phyloP scores from a whole-genome alignment of 2,329 filamentous ascomycete genomes.

The Cladosporium sp. region DNA sequence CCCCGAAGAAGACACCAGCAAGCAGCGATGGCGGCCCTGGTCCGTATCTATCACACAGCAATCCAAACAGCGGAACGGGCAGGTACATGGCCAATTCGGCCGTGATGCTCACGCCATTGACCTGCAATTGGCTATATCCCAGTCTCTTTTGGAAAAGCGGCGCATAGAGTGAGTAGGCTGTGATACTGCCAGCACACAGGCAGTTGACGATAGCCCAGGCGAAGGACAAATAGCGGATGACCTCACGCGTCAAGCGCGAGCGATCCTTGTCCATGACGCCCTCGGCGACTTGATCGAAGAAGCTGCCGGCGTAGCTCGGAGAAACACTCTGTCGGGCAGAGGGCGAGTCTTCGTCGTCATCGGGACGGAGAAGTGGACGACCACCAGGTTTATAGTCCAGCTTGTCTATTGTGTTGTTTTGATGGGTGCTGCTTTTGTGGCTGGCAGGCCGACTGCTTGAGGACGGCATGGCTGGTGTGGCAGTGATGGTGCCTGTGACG shows the following conservation, averaged over 20 bases:
- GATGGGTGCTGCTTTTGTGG: constrained; percentile 5
- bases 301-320: constrained; percentile 46
- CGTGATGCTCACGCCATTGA: constrained; percentile 83
- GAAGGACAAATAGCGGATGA: constrained; percentile 53
- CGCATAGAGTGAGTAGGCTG: constrained; percentile 89
- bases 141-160: constrained; percentile 82
- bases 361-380: constrained; percentile 37
- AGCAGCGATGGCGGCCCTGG: constrained; percentile 71
- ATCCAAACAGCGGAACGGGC: constrained; percentile 84
- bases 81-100: constrained; percentile 87
- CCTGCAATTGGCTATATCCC: constrained; percentile 83
- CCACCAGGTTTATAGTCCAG: constrained; percentile 43
- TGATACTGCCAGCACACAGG: constrained; percentile 85
- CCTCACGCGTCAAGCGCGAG: constrained; percentile 48
- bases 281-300: constrained; percentile 58
- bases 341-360: constrained; percentile 28
- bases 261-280: constrained; percentile 57
- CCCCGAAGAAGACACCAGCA: constrained; percentile 68
- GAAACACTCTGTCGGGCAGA: constrained; percentile 35
- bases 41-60: constrained; percentile 83
- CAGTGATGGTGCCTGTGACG: background rate
- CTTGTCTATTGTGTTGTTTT: constrained; percentile 39
- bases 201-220: constrained; percentile 57
- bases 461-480: constrained; percentile 6
- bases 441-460: constrained; percentile 12